Evolutionary conservation across 2,329 filamentous ascomycete genomes (phyloP), one percentile per base, ranked within the genome.

Genomic region (Nothophoma quercina): DNA sequence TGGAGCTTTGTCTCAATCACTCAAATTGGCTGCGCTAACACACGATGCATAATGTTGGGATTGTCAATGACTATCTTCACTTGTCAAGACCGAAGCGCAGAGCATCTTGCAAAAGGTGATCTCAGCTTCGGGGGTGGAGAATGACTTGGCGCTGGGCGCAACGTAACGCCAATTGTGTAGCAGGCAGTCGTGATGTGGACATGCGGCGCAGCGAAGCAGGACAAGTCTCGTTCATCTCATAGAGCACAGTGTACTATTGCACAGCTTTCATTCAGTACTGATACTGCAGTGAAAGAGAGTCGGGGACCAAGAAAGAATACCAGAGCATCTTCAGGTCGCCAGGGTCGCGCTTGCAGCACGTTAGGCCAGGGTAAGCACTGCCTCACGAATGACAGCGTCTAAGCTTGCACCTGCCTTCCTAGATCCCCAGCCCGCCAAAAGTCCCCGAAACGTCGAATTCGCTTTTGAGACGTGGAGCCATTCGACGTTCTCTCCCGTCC

Each of bases 351-450:
- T 50, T 49, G 45, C 19, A 42, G 49, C 42, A 42, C 22, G 49
- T 43, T 33, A 28, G 36, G 34, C 38, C 39, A 32, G 47, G 49
- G 55, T 54, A 41, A 36, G 51, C 58, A 59, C 58, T 59, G 58
- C 58, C 56, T 59, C 58, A 56, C 45, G 36, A 53, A 51, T 39
- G 48, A 46, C 41, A 41, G 34, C 49, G 55, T 47, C 57, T 41
- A 52, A 54, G 58, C 58, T 42, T 21, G 35, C 25, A 23, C 54
- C 39, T 41, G 38, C 34, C 36, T 48, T 47, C 32, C 28, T 23
- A 53, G 49, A 40, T 34, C 26, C 53, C 30, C 53, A 55, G 56
- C 53, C 51, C 42, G 43, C 34, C 41, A 56, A 46, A 39, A 54
- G n/a, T 55, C 40, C 41, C 39, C 58, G 52, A 46, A 56, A 50